These are phyloP conservation scores for Nigrospora oryzae DNA, from an alignment of 2,329 filamentous ascomycete species.

Conservation along the genomic window DNA sequence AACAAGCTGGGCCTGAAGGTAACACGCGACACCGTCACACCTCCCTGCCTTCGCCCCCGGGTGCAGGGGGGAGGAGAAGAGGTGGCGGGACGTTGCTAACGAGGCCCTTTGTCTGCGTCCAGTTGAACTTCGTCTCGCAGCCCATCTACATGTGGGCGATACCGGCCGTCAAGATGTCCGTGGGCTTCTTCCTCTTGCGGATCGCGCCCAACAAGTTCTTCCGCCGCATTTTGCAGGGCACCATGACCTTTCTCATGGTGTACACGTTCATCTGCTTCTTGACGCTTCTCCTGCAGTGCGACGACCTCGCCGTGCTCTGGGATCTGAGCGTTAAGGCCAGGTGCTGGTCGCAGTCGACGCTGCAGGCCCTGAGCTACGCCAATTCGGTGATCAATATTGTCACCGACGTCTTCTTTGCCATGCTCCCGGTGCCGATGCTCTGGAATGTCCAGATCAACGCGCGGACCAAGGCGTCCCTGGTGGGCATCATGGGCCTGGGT, in stretches of 20 bases:
- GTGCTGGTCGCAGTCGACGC: constrained; percentile 30
- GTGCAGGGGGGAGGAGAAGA: too few species aligned
- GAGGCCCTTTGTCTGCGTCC: too few species aligned
- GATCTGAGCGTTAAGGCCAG: constrained; percentile 25
- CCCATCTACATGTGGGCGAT: constrained; percentile 32
- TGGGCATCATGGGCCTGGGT: constrained; percentile 31
- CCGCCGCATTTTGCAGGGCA: constrained; percentile 22
- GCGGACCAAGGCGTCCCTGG: constrained; percentile 28
- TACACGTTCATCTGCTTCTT: constrained; percentile 27
- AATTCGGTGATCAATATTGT: constrained; percentile 26
- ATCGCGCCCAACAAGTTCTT: constrained; percentile 28
- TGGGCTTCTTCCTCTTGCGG: constrained; percentile 30
- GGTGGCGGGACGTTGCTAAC: too few species aligned
- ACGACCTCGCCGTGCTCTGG: constrained; percentile 35
- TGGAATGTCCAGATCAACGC: constrained; percentile 30
- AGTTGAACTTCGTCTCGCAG: constrained; percentile 30
- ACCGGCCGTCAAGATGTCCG: constrained; percentile 31
- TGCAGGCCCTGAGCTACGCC: constrained; percentile 33
- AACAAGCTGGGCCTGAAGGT: constrained; percentile 28
- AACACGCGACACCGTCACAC: too few species aligned
- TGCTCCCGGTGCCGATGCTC: constrained; percentile 28
- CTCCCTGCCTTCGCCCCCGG: too few species aligned
- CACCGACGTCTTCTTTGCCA: constrained; percentile 29
- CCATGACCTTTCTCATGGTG: constrained; percentile 26
- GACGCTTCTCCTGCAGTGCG: constrained; percentile 39